Evolutionary conservation across 2,329 filamentous ascomycete species (phyloP).

Genomic region (Chaetomiaceae sp.): DNA sequence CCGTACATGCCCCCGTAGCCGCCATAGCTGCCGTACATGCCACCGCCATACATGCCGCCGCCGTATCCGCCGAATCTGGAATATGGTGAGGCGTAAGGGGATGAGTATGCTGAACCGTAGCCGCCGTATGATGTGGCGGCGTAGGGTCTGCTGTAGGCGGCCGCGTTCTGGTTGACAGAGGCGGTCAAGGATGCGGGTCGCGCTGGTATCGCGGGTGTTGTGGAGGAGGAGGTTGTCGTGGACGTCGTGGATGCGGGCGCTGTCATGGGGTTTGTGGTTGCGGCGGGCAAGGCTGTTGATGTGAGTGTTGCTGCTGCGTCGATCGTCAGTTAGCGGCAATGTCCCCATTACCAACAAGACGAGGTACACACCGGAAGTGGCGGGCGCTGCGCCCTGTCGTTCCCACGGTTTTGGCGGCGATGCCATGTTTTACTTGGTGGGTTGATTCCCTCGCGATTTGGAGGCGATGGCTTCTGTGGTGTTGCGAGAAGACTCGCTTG

Average conservation of each 20-base stretch:
- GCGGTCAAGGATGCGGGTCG: constrained; percentile 73
- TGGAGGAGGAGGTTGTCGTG: constrained; percentile 39
- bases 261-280: constrained; percentile 40
- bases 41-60: constrained; percentile 39
- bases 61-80: constrained; percentile 24
- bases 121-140: constrained; percentile 36
- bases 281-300: constrained; percentile 34
- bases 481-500: constrained; percentile 1
- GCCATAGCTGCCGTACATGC: constrained; percentile 28
- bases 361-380: constrained; percentile 43
- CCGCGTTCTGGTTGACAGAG: constrained; percentile 82
- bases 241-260: constrained; percentile 38
- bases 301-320: constrained; percentile 27
- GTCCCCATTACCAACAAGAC: constrained; percentile 18
- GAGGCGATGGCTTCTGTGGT: background rate
- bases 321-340: background rate
- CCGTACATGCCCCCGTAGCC: constrained; percentile 47
- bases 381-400: constrained; percentile 60
- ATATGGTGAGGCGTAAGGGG: constrained; percentile 45
- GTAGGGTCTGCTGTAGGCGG: constrained; percentile 62
- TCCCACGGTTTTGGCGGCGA: constrained; percentile 99
- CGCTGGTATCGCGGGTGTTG: constrained; percentile 69
- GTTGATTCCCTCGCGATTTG: background rate
- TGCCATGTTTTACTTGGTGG: constrained; percentile 47
- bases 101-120: constrained; percentile 44